Percentiles rank a stretch among this genome's conserved stretches.
Evolutionary conservation across 2,329 filamentous ascomycete species (phyloP).

Genomic region (Claviceps fusiformis): DNA sequence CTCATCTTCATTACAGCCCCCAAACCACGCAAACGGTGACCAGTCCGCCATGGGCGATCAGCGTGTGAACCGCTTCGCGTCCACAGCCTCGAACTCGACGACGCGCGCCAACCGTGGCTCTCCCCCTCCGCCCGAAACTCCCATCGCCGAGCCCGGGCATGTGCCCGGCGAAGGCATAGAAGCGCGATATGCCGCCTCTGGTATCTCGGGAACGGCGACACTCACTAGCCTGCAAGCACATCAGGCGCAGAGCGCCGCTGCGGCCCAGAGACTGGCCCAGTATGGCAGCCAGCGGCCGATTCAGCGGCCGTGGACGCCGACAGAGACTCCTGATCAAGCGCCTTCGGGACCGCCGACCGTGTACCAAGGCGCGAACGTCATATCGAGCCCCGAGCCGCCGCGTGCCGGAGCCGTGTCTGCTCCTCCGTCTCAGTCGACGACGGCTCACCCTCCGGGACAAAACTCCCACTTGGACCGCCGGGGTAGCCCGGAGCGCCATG

Average conservation of each 20-base stretch:
- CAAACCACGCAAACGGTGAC: constrained; percentile 6
- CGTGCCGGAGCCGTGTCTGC: constrained; percentile 26
- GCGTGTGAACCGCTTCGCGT: constrained; percentile 50
- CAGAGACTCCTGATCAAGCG: constrained; percentile 72
- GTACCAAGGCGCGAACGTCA: constrained; percentile 73
- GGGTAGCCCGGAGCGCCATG: constrained; percentile 1
- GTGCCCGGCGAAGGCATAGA: constrained; percentile 74
- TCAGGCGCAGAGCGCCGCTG: constrained; percentile 58
- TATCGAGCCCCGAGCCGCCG: constrained; percentile 37
- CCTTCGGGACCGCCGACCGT: constrained; percentile 83
- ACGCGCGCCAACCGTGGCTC: constrained; percentile 85
- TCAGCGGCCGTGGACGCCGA: constrained; percentile 78
- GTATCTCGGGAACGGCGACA: constrained; percentile 76
- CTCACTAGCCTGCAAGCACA: constrained; percentile 56
- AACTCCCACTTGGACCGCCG: not conserved
- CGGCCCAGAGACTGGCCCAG: constrained; percentile 66
- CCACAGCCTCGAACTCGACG: constrained; percentile 85
- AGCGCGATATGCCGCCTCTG: constrained; percentile 78
- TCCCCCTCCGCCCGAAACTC: constrained; percentile 87
- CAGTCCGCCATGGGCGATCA: constrained; percentile 24
- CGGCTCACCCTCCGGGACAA: constrained; percentile 6
- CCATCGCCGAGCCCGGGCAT: constrained; percentile 57
- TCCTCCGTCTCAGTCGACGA: constrained; percentile 26
- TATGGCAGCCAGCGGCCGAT: constrained; percentile 41
- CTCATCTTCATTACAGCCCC: constrained; percentile 7